These are phyloP conservation scores for Plasmodium chabaudi DNA, from an alignment of 169 alveolate species.

Conservation along the genomic window DNA sequence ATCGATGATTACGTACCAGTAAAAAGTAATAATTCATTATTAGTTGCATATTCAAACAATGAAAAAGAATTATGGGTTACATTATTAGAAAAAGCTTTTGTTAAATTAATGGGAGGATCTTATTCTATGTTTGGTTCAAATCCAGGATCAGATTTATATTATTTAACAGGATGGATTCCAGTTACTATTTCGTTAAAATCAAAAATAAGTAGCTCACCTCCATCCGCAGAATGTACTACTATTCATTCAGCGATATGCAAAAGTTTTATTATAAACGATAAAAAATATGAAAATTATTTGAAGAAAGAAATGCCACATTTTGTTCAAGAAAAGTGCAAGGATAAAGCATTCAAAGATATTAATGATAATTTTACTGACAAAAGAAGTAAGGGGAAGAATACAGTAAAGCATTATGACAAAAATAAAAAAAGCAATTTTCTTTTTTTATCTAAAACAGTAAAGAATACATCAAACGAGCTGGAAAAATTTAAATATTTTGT, in stretches of 20 bases:
- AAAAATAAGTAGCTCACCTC: constrained; percentile 79
- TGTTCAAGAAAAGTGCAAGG: no score
- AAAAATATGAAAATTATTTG: not conserved
- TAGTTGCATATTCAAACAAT: constrained; percentile 91
- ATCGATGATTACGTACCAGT: constrained; percentile 94
- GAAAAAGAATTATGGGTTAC: constrained; percentile 92
- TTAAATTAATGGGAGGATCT: constrained; percentile 91
- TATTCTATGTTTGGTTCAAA: constrained; percentile 93
- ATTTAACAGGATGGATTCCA: constrained; percentile 95
- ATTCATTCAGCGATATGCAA: constrained; percentile 16
- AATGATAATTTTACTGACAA: no score
- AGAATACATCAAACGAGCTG: no score
- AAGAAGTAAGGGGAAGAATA: no score
- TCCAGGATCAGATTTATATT: constrained; percentile 94
- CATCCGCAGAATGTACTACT: constrained; percentile 53
- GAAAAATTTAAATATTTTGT: no score
- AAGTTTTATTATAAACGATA: not conserved
- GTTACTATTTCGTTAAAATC: constrained; percentile 89
- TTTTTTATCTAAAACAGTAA: no score
- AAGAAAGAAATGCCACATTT: not conserved
- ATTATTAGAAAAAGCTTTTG: constrained; percentile 94
- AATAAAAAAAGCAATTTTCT: no score
- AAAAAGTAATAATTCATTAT: constrained; percentile 80
- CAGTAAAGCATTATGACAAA: no score
- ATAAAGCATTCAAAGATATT: no score